Conservation (phyloP, 2,329 filamentous ascomycete species). For the Epichloe sylvatica region DNA sequence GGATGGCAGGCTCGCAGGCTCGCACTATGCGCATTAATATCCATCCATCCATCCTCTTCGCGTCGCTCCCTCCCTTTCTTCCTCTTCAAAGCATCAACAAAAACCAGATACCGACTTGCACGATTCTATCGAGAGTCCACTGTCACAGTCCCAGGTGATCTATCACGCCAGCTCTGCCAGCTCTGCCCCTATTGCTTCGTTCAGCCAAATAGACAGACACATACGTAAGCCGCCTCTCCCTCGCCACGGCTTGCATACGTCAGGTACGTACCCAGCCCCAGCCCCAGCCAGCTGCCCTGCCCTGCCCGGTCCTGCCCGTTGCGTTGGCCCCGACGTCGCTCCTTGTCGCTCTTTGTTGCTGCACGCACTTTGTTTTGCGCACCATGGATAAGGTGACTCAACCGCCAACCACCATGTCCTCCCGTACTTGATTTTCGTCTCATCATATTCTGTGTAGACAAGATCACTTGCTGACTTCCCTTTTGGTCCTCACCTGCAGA, state of each 20-base stretch:
- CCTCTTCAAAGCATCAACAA: conserved; percentile 34
- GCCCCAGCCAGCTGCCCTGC: no score
- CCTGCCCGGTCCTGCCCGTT: no score
- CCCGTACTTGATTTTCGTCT: not conserved
- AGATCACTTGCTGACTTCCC: not conserved
- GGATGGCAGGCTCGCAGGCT: not conserved
- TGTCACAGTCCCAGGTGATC: conserved; percentile 44
- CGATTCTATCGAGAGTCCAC: conserved; percentile 40
- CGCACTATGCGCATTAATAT: conserved; percentile 10
- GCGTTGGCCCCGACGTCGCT: not conserved
- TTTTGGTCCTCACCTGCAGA: conserved; percentile 16
- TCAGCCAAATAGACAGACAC: conserved; percentile 9
- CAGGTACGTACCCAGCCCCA: conserved; percentile 18
- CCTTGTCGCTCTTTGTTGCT: not conserved
- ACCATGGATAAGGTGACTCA: conserved; percentile 8
- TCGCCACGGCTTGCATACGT: conserved; percentile 15
- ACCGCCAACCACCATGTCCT: not conserved
- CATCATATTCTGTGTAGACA: not conserved
- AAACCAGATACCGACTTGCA: conserved; percentile 35
- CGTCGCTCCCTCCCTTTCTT: conserved; percentile 22
- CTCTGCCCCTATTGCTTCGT: conserved; percentile 16
- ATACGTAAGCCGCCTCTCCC: conserved; percentile 12
- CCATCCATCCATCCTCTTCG: conserved; percentile 16
- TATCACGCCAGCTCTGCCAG: conserved; percentile 36
- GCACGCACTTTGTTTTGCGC: not conserved